Conservation (phyloP, 139 green algal species). For the Chara braunii region DNA sequence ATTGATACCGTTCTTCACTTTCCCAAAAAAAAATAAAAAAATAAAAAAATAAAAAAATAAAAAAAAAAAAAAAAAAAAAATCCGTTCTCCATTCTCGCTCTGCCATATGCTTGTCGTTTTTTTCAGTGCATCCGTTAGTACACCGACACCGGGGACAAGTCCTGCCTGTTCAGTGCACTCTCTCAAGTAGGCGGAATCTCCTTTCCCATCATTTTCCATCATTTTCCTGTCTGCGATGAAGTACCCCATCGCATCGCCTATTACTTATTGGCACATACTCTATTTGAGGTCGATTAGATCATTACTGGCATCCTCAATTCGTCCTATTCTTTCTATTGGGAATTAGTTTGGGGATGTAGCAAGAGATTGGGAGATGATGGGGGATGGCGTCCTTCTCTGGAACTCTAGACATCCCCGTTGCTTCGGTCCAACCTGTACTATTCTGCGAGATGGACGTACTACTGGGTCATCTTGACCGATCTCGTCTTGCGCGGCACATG, state of each 20-base stretch:
- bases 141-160: conserved; percentile 33
- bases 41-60: too few relatives aligned
- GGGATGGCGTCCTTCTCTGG: conserved; percentile 51
- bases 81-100: conserved; percentile 58
- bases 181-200: conserved; percentile 95
- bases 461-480: conserved; percentile 66
- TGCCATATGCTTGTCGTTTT: conserved; percentile 78
- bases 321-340: conserved; percentile 88
- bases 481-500: conserved; percentile 61
- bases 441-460: conserved; percentile 53
- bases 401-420: conserved; percentile 40
- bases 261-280: conserved; percentile 36
- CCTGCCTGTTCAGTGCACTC: conserved; percentile 44
- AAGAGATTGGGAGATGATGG: conserved; percentile 94
- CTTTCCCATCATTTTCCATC: conserved; percentile 87
- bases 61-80: too few relatives aligned
- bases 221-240: conserved; percentile 71
- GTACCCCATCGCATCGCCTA: conserved; percentile 59
- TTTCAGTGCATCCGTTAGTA: conserved; percentile 82
- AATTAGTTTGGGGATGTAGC: too few relatives aligned
- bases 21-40: too few relatives aligned
- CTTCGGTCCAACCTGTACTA: conserved; percentile 48
- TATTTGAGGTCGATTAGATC: conserved; percentile 68
- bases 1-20: conserved; percentile 9
- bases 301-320: conserved; percentile 67